phyloP scores from a whole-genome alignment of 768 basidiomycete species.

The Coprinopsis cinerea region DNA sequence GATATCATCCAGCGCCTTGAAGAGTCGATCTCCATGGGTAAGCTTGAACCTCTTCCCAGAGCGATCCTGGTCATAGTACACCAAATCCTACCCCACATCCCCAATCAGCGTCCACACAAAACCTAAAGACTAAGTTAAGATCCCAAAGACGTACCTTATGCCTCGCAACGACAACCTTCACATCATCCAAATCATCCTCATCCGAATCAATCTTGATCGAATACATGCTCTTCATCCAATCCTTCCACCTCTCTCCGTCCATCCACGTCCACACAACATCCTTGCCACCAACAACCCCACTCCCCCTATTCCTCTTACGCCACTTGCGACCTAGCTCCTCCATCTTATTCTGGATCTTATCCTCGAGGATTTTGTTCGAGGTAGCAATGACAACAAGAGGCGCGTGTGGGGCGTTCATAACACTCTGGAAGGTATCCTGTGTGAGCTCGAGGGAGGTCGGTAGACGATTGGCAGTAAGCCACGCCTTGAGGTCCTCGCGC shows the following conservation, averaged over 20 bases:
- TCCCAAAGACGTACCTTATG: slow-evolving; percentile 75
- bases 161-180: slow-evolving; percentile 68
- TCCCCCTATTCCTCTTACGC: slow-evolving; percentile 41
- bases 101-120: background rate
- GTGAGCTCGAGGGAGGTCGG: slow-evolving; percentile 72
- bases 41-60: slow-evolving; percentile 51
- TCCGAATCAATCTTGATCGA: slow-evolving; percentile 38
- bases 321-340: slow-evolving; percentile 53
- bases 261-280: slow-evolving; percentile 87
- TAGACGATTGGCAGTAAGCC: slow-evolving; percentile 66
- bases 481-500: slow-evolving; percentile 35
- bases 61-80: slow-evolving; percentile 73
- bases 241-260: slow-evolving; percentile 77
- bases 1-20: slow-evolving; percentile 66
- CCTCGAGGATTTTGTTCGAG: slow-evolving; percentile 29
- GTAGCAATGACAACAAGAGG: slow-evolving; percentile 79
- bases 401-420: slow-evolving; percentile 75
- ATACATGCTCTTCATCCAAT: slow-evolving; percentile 93
- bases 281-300: slow-evolving; percentile 33
- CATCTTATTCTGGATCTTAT: slow-evolving; percentile 41
- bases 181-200: slow-evolving; percentile 29
- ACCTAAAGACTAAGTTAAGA: slow-evolving; percentile 9
- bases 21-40: slow-evolving; percentile 45
- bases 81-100: slow-evolving; percentile 45
- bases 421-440: slow-evolving; percentile 70